Base-by-base conservation (phyloP, 2,329 filamentous ascomycete genomes). In the Penicillium verrucosum region DNA sequence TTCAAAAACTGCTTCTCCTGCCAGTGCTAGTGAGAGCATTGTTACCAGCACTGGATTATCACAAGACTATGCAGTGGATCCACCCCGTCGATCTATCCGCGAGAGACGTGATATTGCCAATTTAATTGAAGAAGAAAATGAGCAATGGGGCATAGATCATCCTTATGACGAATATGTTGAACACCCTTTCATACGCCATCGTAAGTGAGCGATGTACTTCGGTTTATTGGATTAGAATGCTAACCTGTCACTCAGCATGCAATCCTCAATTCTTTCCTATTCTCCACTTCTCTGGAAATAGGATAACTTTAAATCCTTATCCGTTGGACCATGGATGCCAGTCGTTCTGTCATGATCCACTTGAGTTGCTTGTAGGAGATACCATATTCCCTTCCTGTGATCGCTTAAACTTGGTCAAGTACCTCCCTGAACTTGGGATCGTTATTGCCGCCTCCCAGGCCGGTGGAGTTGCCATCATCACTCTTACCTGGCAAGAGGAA, bases 401-500 rank as follows among this genome's bases (percentile, higher is more conserved):
- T 57, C 81, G 85, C 8, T 77, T 86, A 37, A 85, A 84, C 66
- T 81, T 85, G 77, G 72, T 79, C 25, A 77, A 80, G 12, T 80
- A 85, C 50, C 80, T 88, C 16, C 82, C 84, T 0, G 80, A 85
- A 37, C 73, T 86, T 5, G 83, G 84, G 4, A 71, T 86, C 44
- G 78, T 87, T 29, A 69, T 86, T 27, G 74, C 84, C 2, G 85
- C 79, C 0, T 81, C 80, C 1, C 83, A 85, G 45, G 80, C 81
- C 52, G 85, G 85, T 4, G 78, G 82, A 5, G 82, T 78, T 21
- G 80, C 79, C 4, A 71, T 87, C 2, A 77, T 86, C 45, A 74
- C 78, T 0, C 72, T 86, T 21, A 83, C 81, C 3, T 65, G 71
- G 58, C 66, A 70, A 36, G 56, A 66, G 44, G 60, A 68, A 16